Base-by-base conservation (phyloP, 139 green algal genomes). In the Haematococcus sp. region DNA sequence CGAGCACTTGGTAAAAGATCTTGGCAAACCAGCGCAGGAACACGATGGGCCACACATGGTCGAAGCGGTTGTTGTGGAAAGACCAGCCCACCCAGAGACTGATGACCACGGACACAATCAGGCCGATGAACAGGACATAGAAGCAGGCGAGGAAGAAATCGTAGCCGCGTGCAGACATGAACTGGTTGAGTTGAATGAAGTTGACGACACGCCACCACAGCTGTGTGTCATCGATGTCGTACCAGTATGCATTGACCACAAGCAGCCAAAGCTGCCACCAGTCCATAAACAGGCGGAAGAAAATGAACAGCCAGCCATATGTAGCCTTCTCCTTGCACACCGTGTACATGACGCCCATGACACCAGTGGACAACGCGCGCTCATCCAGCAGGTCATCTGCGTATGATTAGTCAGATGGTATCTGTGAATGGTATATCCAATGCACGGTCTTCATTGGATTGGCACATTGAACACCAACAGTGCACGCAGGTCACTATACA, bases 1-100 rank as follows among this genome's bases (percentile, higher is more conserved):
- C 68, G 0, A 81, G 60, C 17, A 81, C 74, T 64, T 79, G 74
- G 54, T 68, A 80, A 34, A 81, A 81, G 23, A 81, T 76, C 30
- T 66, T 56, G 1, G 46, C 66, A 32, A 80, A 74, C 64, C 34
- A 74, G 19, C 74, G 54, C 52, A 80, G 43, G 68, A 81, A 76
- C 33, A 54, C 40, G 40, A 49, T 49, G 23, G 71, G 71, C 71
- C 71, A 77, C 20, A 77, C 71, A 44, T 71, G 61, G 27, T 70
- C 60, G n/a, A 77, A 77, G 23, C 71, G 60, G 61, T 77, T 77
- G 23, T 77, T 51, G 1, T 33, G 61, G 46, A 77, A 77, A 11
- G 61, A 54, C n/a, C 63, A 9, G 60, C 60, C 71, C 43, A 77
- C 71, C 71, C 71, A 77, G 11, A 71, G 13, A 31, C 44, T 58